Base-by-base conservation (phyloP, 2,329 filamentous ascomycete genomes). In the Fusarium sp. region DNA sequence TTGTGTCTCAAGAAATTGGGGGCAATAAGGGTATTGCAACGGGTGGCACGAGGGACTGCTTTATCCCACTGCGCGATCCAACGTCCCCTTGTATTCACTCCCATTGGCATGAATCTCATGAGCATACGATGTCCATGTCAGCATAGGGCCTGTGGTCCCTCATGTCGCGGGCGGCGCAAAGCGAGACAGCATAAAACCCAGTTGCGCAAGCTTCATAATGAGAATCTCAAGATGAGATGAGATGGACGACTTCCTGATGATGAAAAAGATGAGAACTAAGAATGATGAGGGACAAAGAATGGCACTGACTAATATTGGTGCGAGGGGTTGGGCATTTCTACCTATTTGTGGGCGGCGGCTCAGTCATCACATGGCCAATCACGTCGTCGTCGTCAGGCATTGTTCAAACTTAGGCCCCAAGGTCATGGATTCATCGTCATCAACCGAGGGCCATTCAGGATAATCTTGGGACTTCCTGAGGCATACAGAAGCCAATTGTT, bases 291-390 rank as follows among this genome's bases (percentile, higher is more conserved):
- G 42, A 64, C 61, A 48, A 67, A 63, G 39, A 33, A 41, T 31
- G 18, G 18, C 20, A 47, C 42, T 61, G 49, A 63, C 43, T 39
- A 57, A 63, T 63, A 28, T 29, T 35, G 29, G 24, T 26, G 60
- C 28, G 57, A 53, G 65, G 56, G 42, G 38, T 63, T 55, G 43
- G 58, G 46, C 47, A 49, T 56, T 9, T 50, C 65, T 68, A 68
- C 65, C 38, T 58, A 57, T 63, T 64, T 58, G 63, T 63, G 50
- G 63, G 48, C 20, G 63, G 48, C 20, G 33, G 39, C 41, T 15
- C 15, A 37, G 28, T 29, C 31, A 38, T 33, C 20, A 33, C n/a
- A n/a, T 8, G 44, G 13, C 65, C 65, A 68, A 69, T 68, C 65
- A 59, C 10, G 23, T 44, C 33, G 33, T 35, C 16, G 9, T 35